Evolutionary conservation across 2,329 filamentous ascomycete species (phyloP), one percentile per base, ranked within the genome.

Genomic region (Boeremia lycopersici): DNA sequence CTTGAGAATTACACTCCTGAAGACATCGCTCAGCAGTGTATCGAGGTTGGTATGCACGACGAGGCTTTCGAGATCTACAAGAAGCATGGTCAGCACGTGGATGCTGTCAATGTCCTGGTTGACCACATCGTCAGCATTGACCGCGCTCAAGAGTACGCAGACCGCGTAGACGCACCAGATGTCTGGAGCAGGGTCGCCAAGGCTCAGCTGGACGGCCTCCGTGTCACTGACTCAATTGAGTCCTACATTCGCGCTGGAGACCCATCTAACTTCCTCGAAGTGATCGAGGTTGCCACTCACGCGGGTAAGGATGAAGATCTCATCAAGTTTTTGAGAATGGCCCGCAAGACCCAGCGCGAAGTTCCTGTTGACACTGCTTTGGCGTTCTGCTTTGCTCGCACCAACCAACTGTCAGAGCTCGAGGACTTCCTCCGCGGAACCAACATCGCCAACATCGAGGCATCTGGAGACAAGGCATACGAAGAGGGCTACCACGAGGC

Each of bases 31-130:
- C 84, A 88, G 46, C 89, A 96, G 68, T 97, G 92, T 78, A 95
- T 98, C 68, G 90, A 96, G 54, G 92, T 98, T 54, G 95, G 95
- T 58, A 84, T 99, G 64, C 91, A 90, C 70, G 96, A 99, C 76
- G 96, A 99, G 77, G 95, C 95, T 1, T 97, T 99, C 65, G 91
- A 97, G 78, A 95, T 99, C 65, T 96, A 92, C 84, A 98, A 98
- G 86, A 99, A 99, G 85, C 90, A 93, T 64, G 87, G 89, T 72
- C 92, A 96, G 77, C 92, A 96, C 76, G 82, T 85, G 49, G 89
- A 90, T 44, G 95, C 96, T 28, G 90, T 90, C 66, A 89, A 93
- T 62, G 95, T 99, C 28, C 86, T 99, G 5, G 90, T 99, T 25
- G 95, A 99, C 71, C 88, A 99, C 71, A 88, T 99, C 67, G 93